Percentiles rank a stretch among this genome's conserved stretches.
phyloP scores from a whole-genome alignment of 306 rosid genomes.

The Alnus rubra region DNA sequence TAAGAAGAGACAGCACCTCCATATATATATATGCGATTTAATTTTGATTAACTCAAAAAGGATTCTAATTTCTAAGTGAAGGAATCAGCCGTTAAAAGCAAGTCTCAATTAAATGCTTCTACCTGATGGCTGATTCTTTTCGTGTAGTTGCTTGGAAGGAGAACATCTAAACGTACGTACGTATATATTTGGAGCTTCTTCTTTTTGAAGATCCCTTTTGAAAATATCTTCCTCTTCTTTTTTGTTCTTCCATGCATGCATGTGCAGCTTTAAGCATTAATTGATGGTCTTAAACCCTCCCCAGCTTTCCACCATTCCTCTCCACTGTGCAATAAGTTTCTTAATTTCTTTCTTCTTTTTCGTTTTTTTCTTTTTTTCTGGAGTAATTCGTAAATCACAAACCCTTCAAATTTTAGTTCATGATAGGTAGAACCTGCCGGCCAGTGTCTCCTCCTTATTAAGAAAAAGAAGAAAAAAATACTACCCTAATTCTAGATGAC shows the following conservation, averaged over 20 bases:
- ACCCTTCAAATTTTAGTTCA: too few relatives aligned
- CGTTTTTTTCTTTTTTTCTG: too few relatives aligned
- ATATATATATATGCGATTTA: background rate
- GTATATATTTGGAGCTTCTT: background rate
- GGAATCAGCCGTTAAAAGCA: conserved; percentile 5
- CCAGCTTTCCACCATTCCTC: conserved; percentile 9
- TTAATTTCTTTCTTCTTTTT: too few relatives aligned
- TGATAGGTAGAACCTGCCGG: too few relatives aligned
- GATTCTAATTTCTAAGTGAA: too few relatives aligned
- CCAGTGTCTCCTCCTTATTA: too few relatives aligned
- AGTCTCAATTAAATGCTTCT: conserved; percentile 3
- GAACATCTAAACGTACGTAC: conserved; percentile 20
- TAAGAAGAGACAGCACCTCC: conserved; percentile 7
- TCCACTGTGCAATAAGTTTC: background rate
- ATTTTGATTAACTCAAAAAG: too few relatives aligned
- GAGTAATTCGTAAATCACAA: too few relatives aligned
- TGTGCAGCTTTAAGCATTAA: background rate
- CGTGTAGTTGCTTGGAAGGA: conserved; percentile 23
- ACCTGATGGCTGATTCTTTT: background rate
- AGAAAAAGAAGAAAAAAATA: too few relatives aligned
- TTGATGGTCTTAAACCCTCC: background rate
- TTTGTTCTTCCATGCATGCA: background rate
- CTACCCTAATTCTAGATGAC: too few relatives aligned
- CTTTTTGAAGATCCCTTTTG: background rate
- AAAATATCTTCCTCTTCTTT: background rate